Conservation (phyloP, 164 flowering plant species). For the Protea cynaroides region DNA sequence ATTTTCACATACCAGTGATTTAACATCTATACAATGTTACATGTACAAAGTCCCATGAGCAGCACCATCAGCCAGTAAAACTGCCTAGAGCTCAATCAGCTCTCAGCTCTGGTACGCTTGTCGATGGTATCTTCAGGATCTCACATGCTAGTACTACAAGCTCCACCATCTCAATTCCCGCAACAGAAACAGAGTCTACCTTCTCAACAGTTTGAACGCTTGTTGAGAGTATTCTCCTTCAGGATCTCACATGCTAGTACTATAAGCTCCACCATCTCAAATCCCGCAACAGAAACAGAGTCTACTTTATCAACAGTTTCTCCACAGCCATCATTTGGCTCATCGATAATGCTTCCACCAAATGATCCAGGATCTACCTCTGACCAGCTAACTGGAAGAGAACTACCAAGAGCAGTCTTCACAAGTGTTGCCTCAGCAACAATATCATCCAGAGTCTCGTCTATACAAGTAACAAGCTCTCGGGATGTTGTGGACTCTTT, state of each 20-base stretch:
- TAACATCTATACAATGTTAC: too few species aligned
- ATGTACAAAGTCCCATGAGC: too few species aligned
- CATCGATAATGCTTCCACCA: constrained; percentile 12
- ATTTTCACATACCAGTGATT: too few species aligned
- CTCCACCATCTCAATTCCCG: constrained; percentile 97
- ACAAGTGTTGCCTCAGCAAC: constrained; percentile 63
- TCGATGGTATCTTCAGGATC: constrained; percentile 25
- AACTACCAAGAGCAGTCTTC: constrained; percentile 84
- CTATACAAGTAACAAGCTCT: constrained; percentile 9
- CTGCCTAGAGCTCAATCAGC: not conserved
- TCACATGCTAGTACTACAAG: constrained; percentile 71
- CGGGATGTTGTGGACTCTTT: constrained; percentile 31
- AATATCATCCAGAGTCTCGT: constrained; percentile 41
- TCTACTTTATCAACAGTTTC: constrained; percentile 47
- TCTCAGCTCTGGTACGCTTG: too few species aligned
- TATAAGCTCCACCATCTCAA: constrained; percentile 94
- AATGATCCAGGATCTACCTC: constrained; percentile 30
- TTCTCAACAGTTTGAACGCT: constrained; percentile 38
- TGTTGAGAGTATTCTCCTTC: too few species aligned
- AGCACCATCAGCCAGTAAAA: not conserved
- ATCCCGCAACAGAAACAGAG: constrained; percentile 76
- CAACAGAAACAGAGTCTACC: constrained; percentile 70
- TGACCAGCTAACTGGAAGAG: constrained; percentile 88
- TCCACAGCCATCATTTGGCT: constrained; percentile 11
- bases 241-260: constrained; percentile 60